Conservation (phyloP, 768 basidiomycete species). For the Xerocomellus chrysenteron region DNA sequence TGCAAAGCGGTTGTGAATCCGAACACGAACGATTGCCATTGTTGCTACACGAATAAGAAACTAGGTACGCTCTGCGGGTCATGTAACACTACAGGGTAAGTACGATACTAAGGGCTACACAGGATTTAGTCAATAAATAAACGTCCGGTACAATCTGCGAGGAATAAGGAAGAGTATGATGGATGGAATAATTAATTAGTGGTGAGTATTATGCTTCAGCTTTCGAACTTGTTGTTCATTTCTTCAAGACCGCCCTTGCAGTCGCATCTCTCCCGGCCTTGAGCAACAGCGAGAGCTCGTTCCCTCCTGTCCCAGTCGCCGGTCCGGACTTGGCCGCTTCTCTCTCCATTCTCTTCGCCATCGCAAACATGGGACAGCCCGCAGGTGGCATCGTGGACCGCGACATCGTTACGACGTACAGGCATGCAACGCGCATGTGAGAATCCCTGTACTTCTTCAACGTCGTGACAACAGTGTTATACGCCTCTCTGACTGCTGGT, state of each 20-base stretch:
- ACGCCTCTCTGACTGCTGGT: slow-evolving; percentile 65
- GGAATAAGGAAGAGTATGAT: background rate
- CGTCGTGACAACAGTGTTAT: slow-evolving; percentile 74
- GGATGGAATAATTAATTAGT: slow-evolving; percentile 15
- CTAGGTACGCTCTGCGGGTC: slow-evolving; percentile 1
- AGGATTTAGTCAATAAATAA: slow-evolving; percentile 31
- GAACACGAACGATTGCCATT: background rate
- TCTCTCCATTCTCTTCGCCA: slow-evolving; percentile 48
- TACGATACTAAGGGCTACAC: slow-evolving; percentile 29
- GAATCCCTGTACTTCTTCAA: slow-evolving; percentile 81
- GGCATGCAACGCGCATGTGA: slow-evolving; percentile 86
- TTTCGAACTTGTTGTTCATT: slow-evolving; percentile 4
- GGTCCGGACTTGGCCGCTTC: slow-evolving; percentile 47
- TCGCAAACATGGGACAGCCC: slow-evolving; percentile 54
- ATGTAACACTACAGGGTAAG: slow-evolving; percentile 18
- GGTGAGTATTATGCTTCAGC: slow-evolving; percentile 4
- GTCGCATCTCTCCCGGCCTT: slow-evolving; percentile 93
- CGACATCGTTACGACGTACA: slow-evolving; percentile 88
- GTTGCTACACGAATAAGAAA: slow-evolving; percentile 23
- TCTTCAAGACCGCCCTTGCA: slow-evolving; percentile 52
- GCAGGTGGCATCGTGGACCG: slow-evolving; percentile 49
- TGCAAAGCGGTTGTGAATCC: background rate
- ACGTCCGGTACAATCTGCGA: background rate
- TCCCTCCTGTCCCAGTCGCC: slow-evolving; percentile 88
- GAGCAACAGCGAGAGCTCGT: slow-evolving; percentile 73